A percentile compares a stretch with the other conserved stretches of the same genome.
Conservation (phyloP, 2,329 filamentous ascomycete species). For the Aspergillus flavus region DNA sequence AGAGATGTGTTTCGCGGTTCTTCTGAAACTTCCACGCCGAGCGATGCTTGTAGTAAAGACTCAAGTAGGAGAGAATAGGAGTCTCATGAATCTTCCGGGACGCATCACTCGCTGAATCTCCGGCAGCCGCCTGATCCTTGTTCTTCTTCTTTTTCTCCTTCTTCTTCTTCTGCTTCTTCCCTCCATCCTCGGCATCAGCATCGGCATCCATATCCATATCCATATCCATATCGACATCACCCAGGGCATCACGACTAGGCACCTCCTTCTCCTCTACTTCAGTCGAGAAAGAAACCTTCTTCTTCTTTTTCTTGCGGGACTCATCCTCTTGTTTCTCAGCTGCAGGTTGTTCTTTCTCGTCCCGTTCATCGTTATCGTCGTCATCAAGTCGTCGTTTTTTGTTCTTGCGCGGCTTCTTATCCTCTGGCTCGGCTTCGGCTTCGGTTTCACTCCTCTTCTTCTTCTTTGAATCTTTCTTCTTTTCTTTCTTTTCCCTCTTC, state of each 20-base stretch:
- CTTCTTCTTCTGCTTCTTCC: constrained; percentile 29
- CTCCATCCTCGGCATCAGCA: constrained; percentile 14
- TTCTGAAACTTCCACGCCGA: constrained; percentile 94
- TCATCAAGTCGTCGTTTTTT: constrained; percentile 22
- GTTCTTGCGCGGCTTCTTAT: constrained; percentile 29
- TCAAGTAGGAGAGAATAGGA: constrained; percentile 74
- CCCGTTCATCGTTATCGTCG: constrained; percentile 22
- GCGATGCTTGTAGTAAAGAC: constrained; percentile 71
- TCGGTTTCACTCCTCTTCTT: neutral
- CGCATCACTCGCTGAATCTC: neutral
- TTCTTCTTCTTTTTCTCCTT: constrained; percentile 35
- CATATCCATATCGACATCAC: neutral
- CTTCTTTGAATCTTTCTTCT: constrained; percentile 9
- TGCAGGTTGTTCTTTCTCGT: constrained; percentile 20
- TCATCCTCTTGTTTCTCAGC: constrained; percentile 7
- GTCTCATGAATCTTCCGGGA: constrained; percentile 31
- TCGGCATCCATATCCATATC: constrained; percentile 3
- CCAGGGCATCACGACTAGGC: constrained; percentile 40
- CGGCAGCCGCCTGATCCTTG: constrained; percentile 27
- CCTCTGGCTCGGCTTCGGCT: neutral
- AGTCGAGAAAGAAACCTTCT: constrained; percentile 66
- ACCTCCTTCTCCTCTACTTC: constrained; percentile 64
- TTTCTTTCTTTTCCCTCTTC: constrained; percentile 8
- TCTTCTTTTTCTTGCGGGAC: constrained; percentile 35
- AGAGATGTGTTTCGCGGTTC: constrained; percentile 79